Percentiles rank a stretch among this genome's conserved stretches.
phyloP scores from a whole-genome alignment of 768 basidiomycete species.

The Strobilomyces dryophilus region DNA sequence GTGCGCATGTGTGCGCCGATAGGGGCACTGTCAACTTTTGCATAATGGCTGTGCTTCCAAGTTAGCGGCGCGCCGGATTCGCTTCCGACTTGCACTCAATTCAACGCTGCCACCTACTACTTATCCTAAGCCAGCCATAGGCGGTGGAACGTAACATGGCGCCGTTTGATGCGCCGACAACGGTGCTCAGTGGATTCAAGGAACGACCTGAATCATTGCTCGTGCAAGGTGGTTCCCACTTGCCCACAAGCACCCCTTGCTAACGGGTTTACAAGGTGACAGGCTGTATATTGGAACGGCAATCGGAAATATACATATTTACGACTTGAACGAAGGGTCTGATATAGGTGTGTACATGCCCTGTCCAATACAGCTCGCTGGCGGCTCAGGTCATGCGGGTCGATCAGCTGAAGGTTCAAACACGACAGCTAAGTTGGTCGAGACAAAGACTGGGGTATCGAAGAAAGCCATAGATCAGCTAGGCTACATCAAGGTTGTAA shows the following conservation, averaged over 20 bases:
- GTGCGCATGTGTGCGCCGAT: too few species aligned
- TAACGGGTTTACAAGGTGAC: slow-evolving; percentile 37
- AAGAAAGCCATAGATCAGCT: slow-evolving; percentile 83
- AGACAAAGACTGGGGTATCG: slow-evolving; percentile 62
- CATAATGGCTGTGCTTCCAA: slow-evolving; percentile 7
- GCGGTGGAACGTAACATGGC: slow-evolving; percentile 21
- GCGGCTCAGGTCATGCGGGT: not conserved
- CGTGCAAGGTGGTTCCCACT: slow-evolving; percentile 21
- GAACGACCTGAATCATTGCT: slow-evolving; percentile 34
- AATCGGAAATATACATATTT: slow-evolving; percentile 52
- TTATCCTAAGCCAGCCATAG: not conserved
- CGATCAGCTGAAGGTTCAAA: slow-evolving; percentile 4
- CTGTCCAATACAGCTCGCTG: slow-evolving; percentile 26
- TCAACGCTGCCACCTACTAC: not conserved
- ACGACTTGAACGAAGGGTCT: slow-evolving; percentile 38
- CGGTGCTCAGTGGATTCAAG: slow-evolving; percentile 31
- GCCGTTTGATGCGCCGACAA: slow-evolving; percentile 27
- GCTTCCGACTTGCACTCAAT: not conserved
- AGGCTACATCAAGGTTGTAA: slow-evolving; percentile 79
- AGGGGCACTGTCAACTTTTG: too few species aligned
- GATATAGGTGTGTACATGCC: slow-evolving; percentile 35
- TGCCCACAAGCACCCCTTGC: not conserved
- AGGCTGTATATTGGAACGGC: slow-evolving; percentile 61
- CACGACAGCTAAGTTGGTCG: slow-evolving; percentile 39
- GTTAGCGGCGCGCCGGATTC: not conserved